Conservation (phyloP, 176 grass and related monocot genomes). For the Chrysopogon serrulatus region DNA sequence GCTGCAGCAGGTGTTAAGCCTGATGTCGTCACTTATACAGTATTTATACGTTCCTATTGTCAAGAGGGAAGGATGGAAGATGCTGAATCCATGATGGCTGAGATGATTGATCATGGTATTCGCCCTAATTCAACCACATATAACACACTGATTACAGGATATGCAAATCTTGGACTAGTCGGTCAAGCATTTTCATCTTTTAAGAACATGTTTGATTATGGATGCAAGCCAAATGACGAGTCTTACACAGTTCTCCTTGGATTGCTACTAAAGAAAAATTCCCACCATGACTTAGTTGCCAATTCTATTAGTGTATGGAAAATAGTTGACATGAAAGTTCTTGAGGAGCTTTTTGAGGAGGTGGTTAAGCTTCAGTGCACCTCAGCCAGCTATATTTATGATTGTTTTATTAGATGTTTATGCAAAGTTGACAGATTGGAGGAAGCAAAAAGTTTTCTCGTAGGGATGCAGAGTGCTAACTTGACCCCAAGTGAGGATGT, state of each 20-base stretch:
- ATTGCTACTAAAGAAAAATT: slow-evolving; percentile 56
- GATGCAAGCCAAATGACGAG: slow-evolving; percentile 66
- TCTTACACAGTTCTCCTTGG: slow-evolving; percentile 60
- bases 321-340: slow-evolving; percentile 37
- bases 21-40: slow-evolving; percentile 68
- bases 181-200: slow-evolving; percentile 59
- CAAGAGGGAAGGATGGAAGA: slow-evolving; percentile 68
- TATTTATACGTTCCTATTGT: slow-evolving; percentile 63
- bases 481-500: slow-evolving; percentile 55
- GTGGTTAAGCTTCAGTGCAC: slow-evolving; percentile 44
- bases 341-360: slow-evolving; percentile 51
- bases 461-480: slow-evolving; percentile 45
- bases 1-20: slow-evolving; percentile 47
- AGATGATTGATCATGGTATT: slow-evolving; percentile 62
- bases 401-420: slow-evolving; percentile 52
- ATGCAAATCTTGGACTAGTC: slow-evolving; percentile 47
- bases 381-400: slow-evolving; percentile 36
- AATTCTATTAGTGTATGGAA: slow-evolving; percentile 51
- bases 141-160: slow-evolving; percentile 77
- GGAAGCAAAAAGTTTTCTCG: slow-evolving; percentile 58
- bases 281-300: slow-evolving; percentile 12
- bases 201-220: slow-evolving; percentile 51
- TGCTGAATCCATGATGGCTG: slow-evolving; percentile 53
- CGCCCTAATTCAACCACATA: slow-evolving; percentile 68
- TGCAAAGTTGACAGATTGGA: slow-evolving; percentile 69